Evolutionary conservation across 1,284 basidiomycete species (phyloP).

Genomic region (Inonotus obliquus): DNA sequence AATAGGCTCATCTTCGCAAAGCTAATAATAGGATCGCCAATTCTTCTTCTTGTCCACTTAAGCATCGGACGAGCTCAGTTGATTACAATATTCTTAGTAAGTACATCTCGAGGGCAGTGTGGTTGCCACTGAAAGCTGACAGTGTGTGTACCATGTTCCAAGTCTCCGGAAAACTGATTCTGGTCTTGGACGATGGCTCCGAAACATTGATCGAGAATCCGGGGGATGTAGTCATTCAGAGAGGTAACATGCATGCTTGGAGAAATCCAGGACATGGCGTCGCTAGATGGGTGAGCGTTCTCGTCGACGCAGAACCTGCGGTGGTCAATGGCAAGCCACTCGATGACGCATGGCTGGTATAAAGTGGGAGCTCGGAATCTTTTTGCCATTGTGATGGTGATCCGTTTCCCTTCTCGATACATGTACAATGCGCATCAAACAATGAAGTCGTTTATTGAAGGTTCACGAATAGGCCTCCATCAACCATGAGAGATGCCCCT

Average conservation of each 20-base stretch:
- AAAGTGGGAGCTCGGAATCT: background rate
- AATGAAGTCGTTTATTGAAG: slow-evolving; percentile 48
- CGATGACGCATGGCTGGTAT: slow-evolving; percentile 26
- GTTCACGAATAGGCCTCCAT: slow-evolving; percentile 77
- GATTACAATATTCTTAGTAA: slow-evolving; percentile 59
- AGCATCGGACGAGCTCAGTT: slow-evolving; percentile 47
- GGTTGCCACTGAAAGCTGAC: background rate
- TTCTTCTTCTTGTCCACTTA: background rate
- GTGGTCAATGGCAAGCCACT: slow-evolving; percentile 42
- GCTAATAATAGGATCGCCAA: background rate
- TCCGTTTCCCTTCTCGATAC: background rate
- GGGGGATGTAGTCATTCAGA: slow-evolving; percentile 54
- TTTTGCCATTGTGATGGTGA: background rate
- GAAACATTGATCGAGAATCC: slow-evolving; percentile 50
- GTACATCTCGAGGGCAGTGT: slow-evolving; percentile 20
- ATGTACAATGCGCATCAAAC: background rate
- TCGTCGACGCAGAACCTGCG: slow-evolving; percentile 52
- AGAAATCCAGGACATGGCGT: slow-evolving; percentile 49
- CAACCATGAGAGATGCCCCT: slow-evolving; percentile 66
- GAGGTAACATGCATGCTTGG: slow-evolving; percentile 59
- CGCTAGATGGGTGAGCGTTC: slow-evolving; percentile 49
- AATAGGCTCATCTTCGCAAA: slow-evolving; percentile 17
- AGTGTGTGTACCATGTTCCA: background rate
- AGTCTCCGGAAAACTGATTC: slow-evolving; percentile 52
- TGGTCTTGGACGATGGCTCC: slow-evolving; percentile 52